A percentile compares a stretch with the other conserved stretches of the same genome.
phyloP scores from a whole-genome alignment of 352 stramenopile species.

The Globisporangium heterothallicum region DNA sequence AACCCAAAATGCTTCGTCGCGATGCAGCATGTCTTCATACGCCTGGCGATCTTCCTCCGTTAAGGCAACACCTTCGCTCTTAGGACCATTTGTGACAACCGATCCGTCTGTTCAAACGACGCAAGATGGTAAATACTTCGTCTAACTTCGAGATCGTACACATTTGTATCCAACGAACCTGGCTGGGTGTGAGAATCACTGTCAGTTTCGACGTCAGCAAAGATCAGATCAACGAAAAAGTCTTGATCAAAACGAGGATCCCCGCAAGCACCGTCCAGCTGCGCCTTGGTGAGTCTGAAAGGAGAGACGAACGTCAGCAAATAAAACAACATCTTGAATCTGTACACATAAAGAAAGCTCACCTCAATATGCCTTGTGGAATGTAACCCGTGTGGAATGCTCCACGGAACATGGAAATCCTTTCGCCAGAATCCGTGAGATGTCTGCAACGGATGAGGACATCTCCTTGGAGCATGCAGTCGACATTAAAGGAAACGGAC shows the following conservation, averaged over 20 bases:
- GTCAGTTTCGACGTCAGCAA: slow-evolving; percentile 90
- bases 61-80: slow-evolving; percentile 67
- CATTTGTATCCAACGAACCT: slow-evolving; percentile 4
- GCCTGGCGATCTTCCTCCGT: slow-evolving; percentile 78
- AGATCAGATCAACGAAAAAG: slow-evolving; percentile 97
- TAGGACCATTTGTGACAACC: slow-evolving; percentile 18
- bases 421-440: slow-evolving; percentile 83
- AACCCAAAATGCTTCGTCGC: slow-evolving; percentile 81
- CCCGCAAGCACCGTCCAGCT: slow-evolving; percentile 93
- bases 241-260: slow-evolving; percentile 93
- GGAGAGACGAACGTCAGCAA: not conserved
- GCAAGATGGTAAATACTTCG: not conserved
- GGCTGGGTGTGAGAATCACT: slow-evolving; percentile 20
- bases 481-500: slow-evolving; percentile 91
- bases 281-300: slow-evolving; percentile 91
- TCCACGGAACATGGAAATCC: slow-evolving; percentile 96
- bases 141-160: not conserved
- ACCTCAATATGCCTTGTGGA: slow-evolving; percentile 91
- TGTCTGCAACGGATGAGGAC: slow-evolving; percentile 95
- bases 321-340: too few relatives aligned
- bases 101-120: slow-evolving; percentile 9
- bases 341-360: slow-evolving; percentile 10
- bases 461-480: slow-evolving; percentile 96
- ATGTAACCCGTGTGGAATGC: slow-evolving; percentile 99
- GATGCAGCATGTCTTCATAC: slow-evolving; percentile 86